A percentile compares a stretch with the other conserved stretches of the same genome.
phyloP scores from a whole-genome alignment of 2,329 filamentous ascomycete genomes.

The Hysterium pulicare region DNA sequence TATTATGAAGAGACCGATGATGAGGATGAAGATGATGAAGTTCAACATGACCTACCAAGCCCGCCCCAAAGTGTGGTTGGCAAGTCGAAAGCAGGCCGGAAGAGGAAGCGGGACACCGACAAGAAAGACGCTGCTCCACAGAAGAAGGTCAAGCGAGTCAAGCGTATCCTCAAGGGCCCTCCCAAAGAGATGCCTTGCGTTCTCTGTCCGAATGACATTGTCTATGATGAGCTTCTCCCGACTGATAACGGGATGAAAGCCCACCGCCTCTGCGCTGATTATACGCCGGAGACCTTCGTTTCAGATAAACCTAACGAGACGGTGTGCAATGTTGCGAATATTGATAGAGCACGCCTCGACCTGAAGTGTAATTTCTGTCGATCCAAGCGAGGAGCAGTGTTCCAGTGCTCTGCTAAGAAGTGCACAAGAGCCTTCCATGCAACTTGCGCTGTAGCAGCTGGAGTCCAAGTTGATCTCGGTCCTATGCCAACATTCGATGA shows the following conservation, averaged over 20 bases:
- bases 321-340: conserved; percentile 73
- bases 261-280: conserved; percentile 84
- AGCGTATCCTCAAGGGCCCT: conserved; percentile 68
- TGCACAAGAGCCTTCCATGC: conserved; percentile 92
- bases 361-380: conserved; percentile 95
- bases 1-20: conserved; percentile 78
- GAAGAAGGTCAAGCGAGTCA: conserved; percentile 69
- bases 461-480: conserved; percentile 85
- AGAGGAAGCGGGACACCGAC: conserved; percentile 62
- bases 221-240: conserved; percentile 74
- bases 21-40: conserved; percentile 57
- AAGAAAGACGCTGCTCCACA: conserved; percentile 51
- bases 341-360: conserved; percentile 82
- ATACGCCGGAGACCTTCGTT: conserved; percentile 89
- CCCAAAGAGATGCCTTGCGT: conserved; percentile 79
- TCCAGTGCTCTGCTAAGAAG: conserved; percentile 94
- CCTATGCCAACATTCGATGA: conserved; percentile 83
- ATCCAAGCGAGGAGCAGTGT: conserved; percentile 90
- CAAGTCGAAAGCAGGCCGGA: conserved; percentile 64
- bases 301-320: conserved; percentile 68
- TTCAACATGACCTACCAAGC: conserved; percentile 67
- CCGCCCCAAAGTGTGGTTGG: conserved; percentile 72
- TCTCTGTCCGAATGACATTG: conserved; percentile 86
- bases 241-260: conserved; percentile 86
- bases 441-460: conserved; percentile 87